Conservation (phyloP, 2,329 filamentous ascomycete species). For the Botryosphaeria dothidea region DNA sequence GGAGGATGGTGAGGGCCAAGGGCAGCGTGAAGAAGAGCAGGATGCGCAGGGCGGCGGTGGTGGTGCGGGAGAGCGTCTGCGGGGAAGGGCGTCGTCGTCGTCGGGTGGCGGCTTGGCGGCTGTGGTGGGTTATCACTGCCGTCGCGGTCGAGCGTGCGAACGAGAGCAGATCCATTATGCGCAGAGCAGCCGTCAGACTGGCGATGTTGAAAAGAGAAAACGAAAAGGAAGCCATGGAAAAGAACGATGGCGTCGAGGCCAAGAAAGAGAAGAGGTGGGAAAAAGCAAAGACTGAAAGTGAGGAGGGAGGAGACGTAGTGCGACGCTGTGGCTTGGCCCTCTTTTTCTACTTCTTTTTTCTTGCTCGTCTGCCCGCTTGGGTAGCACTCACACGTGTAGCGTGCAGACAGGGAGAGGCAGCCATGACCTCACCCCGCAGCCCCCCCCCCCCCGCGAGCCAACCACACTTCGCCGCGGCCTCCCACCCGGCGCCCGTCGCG, state of each 20-base stretch:
- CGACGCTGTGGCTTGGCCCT: background rate
- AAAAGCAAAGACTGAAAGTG: background rate
- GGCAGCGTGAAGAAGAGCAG: conserved; percentile 5
- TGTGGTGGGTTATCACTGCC: background rate
- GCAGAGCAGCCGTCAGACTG: background rate
- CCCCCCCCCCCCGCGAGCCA: background rate
- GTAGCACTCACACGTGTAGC: background rate
- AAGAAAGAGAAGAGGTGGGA: background rate
- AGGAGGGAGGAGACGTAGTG: background rate
- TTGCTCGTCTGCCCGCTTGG: background rate
- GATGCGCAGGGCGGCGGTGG: background rate
- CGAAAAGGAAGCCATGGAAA: background rate
- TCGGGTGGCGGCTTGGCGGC: background rate
- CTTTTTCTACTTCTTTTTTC: background rate
- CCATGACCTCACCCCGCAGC: background rate
- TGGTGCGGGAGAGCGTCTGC: background rate
- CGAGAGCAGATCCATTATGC: background rate
- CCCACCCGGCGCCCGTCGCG: background rate
- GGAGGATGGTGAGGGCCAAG: conserved; percentile 20
- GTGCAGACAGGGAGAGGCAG: background rate
- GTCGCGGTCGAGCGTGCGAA: background rate
- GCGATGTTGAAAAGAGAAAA: background rate
- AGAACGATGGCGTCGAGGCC: background rate
- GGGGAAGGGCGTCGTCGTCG: background rate
- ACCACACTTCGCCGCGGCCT: background rate